Percentiles rank a stretch among this genome's conserved stretches.
Evolutionary conservation across 2,329 filamentous ascomycete species (phyloP).

Genomic region (Didymella keratinophila): DNA sequence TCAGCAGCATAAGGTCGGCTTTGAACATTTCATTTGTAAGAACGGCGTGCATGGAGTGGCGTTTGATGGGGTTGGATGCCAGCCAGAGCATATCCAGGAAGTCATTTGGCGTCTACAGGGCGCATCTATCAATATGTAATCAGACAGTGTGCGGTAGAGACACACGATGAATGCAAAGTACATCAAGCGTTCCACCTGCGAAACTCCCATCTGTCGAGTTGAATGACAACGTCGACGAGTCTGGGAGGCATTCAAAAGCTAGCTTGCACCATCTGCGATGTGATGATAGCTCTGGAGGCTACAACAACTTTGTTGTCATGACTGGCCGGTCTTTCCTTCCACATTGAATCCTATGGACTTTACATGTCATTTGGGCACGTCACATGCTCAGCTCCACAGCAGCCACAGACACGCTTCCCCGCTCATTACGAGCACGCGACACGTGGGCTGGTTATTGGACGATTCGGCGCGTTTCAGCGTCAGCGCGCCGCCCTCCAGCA

Average conservation of each 20-base stretch:
- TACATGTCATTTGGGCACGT: neutral
- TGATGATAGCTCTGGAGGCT: too few species aligned
- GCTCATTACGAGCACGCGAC: conserved; percentile 11
- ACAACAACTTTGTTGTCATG: too few species aligned
- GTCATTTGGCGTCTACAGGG: conserved; percentile 16
- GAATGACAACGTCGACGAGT: too few species aligned
- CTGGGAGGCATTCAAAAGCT: too few species aligned
- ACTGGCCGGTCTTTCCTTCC: too few species aligned
- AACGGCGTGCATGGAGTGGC: conserved; percentile 16
- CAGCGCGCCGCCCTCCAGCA: neutral
- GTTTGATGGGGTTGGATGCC: conserved; percentile 16
- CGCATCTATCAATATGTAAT: conserved; percentile 17
- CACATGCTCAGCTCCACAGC: neutral
- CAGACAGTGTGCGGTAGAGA: neutral
- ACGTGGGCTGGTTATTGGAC: conserved; percentile 7
- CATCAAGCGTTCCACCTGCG: neutral
- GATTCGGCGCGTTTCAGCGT: conserved; percentile 13
- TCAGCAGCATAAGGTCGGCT: conserved; percentile 24
- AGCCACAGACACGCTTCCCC: conserved; percentile 18
- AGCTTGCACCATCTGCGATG: too few species aligned
- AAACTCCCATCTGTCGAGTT: too few species aligned
- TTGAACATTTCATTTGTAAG: conserved; percentile 1
- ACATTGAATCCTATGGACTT: too few species aligned
- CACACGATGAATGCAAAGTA: neutral
- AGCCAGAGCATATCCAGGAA: conserved; percentile 4